These are phyloP conservation scores for Puccinia polysora DNA, from an alignment of 1,284 basidiomycete species.

Conservation along the genomic window DNA sequence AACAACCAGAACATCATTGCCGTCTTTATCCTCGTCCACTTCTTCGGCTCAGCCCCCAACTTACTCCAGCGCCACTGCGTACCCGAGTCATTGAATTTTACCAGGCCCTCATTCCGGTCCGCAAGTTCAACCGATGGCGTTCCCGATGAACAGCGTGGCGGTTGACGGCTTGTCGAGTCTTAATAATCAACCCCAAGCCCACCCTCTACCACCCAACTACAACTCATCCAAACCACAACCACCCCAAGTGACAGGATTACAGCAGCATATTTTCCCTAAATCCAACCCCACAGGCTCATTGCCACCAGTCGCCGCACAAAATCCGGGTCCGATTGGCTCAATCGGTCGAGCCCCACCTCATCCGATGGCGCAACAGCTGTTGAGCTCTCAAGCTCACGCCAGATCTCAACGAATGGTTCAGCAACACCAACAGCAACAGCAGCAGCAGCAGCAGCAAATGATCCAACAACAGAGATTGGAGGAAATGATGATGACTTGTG, in stretches of 20 bases:
- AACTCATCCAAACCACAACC: too few relatives aligned
- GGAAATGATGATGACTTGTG: conserved; percentile 25
- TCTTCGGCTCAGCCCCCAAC: too few relatives aligned
- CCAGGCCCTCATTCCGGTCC: too few relatives aligned
- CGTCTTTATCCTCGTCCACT: too few relatives aligned
- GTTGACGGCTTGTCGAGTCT: too few relatives aligned
- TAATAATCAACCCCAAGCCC: conserved; percentile 11
- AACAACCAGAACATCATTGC: too few relatives aligned
- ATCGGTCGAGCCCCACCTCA: conserved; percentile 30
- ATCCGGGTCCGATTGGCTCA: too few relatives aligned
- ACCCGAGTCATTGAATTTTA: too few relatives aligned
- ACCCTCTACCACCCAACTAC: conserved; percentile 9
- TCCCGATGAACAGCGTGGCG: too few relatives aligned
- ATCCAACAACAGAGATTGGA: conserved; percentile 10
- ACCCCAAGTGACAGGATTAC: too few relatives aligned
- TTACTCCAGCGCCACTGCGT: too few relatives aligned
- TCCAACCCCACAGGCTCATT: neutral
- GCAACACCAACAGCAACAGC: conserved; percentile 7
- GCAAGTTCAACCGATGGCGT: too few relatives aligned
- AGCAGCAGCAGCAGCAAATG: conserved; percentile 21
- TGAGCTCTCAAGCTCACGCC: conserved; percentile 23
- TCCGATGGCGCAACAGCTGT: conserved; percentile 41
- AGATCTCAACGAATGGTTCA: conserved; percentile 30
- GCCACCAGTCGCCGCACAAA: conserved; percentile 23
- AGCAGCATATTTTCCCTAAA: conserved; percentile 3